These are phyloP conservation scores for Penicillium sp. DNA, from an alignment of 2,329 filamentous ascomycete species.

Conservation along the genomic window DNA sequence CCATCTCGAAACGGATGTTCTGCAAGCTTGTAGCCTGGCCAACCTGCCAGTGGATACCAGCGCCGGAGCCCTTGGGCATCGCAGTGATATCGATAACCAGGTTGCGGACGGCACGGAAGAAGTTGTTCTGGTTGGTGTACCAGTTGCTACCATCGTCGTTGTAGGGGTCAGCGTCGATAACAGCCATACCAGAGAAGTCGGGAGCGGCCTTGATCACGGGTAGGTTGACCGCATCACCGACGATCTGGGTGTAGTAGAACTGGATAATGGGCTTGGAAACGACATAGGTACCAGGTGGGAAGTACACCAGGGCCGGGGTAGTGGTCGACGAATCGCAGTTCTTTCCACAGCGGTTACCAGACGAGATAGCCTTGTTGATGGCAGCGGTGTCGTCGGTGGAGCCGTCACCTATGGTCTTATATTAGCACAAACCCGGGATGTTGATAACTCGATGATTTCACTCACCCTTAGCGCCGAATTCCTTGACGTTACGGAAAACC, in stretches of 20 bases:
- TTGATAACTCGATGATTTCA: background rate
- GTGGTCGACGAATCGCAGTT: slow-evolving; percentile 79
- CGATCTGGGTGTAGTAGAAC: slow-evolving; percentile 89
- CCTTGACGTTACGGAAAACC: slow-evolving; percentile 71
- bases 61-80: slow-evolving; percentile 57
- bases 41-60: slow-evolving; percentile 80
- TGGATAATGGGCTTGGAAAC: slow-evolving; percentile 75
- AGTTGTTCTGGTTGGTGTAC: slow-evolving; percentile 78
- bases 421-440: background rate
- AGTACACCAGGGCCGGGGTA: slow-evolving; percentile 85
- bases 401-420: slow-evolving; percentile 52
- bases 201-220: slow-evolving; percentile 71
- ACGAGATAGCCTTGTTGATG: slow-evolving; percentile 77
- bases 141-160: slow-evolving; percentile 62
- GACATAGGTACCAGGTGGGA: slow-evolving; percentile 80
- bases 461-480: slow-evolving; percentile 68
- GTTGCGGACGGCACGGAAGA: slow-evolving; percentile 78
- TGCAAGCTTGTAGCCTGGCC: slow-evolving; percentile 77
- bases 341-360: slow-evolving; percentile 72
- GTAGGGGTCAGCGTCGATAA: slow-evolving; percentile 88
- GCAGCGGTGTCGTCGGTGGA: slow-evolving; percentile 77
- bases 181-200: slow-evolving; percentile 74
- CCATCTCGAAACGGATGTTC: slow-evolving; percentile 78
- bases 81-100: slow-evolving; percentile 71
- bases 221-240: slow-evolving; percentile 69